phyloP scores from a whole-genome alignment of 169 alveolate species.

The Cryptosporidium ubiquitum region DNA sequence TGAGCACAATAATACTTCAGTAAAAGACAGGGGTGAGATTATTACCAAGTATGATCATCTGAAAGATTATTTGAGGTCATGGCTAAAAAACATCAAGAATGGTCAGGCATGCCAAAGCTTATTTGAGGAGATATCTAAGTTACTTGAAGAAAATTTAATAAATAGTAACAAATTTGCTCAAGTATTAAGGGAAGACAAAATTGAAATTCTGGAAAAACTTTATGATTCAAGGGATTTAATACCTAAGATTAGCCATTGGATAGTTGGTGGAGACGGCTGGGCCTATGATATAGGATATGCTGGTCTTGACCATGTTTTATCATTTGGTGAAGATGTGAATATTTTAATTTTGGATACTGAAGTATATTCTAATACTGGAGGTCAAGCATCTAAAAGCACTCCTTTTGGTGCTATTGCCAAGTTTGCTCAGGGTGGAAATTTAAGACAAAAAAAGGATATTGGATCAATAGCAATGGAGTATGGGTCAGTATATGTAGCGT shows the following conservation, averaged over 20 bases:
- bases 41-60: neutral
- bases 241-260: conserved; percentile 77
- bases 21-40: neutral
- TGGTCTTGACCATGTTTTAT: conserved; percentile 79
- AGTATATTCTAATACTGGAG: conserved; percentile 81
- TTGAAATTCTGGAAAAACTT: neutral
- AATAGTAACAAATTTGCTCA: conserved; percentile 17
- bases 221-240: conserved; percentile 65
- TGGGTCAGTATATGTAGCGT: conserved; percentile 80
- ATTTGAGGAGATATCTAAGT: conserved; percentile 51
- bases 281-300: conserved; percentile 82
- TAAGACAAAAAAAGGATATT: conserved; percentile 79
- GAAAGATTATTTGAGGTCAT: conserved; percentile 60
- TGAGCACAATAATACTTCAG: neutral
- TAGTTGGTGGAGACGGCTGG: conserved; percentile 83
- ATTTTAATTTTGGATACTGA: conserved; percentile 80
- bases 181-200: neutral
- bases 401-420: conserved; percentile 81
- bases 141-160: conserved; percentile 60
- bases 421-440: conserved; percentile 79
- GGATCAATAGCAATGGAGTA: conserved; percentile 82
- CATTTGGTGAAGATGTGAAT: conserved; percentile 77
- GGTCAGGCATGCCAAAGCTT: conserved; percentile 67
- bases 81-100: conserved; percentile 69
- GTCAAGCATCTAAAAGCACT: conserved; percentile 80